Evolutionary conservation across 495 filamentous ascomycete species (phyloP), one percentile per base, ranked within the genome.

Genomic region (Neurospora sp.): DNA sequence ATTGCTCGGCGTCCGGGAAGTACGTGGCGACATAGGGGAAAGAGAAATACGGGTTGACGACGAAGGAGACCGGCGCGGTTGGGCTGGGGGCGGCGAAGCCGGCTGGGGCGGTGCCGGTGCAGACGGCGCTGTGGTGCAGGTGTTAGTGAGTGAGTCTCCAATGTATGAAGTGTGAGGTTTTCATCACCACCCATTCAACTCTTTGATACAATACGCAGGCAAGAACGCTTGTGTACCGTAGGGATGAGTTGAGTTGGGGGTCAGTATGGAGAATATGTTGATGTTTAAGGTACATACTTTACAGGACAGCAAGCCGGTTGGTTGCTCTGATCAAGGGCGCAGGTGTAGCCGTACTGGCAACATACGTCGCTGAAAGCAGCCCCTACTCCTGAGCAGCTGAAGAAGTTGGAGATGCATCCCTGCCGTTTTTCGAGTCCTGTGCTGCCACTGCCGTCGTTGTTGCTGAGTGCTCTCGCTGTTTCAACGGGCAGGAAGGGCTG

Each of bases 21-120:
- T 85, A 86, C 1, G 91, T 93, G 40, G 89, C 88, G 71, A 93
- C 84, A 75, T 86, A 87, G 40, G 90, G 83, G 78, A 92, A 93
- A 14, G 89, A 86, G 77, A 90, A 94, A 79, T 85, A 89, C 20
- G 79, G 70, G 75, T 90, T 89, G 48, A 83, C 80, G 61, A 85
- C 83, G 72, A 76, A 85, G 69, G 83, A 83, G 9, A 76, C 76
- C 2, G 83, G 83, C 31, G 81, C 82, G 4, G 79, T 74, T 3
- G 86, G 81, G 37, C 78, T 81, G 2, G 82, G 75, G 0, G 85
- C 82, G 8, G 83, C 84, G 45, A 83, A 85, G 42, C 83, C 86
- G 10, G 82, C 80, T 0, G 84, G 81, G 20, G 85, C 83, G 65
- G 80, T 81, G 72, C 84, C 84, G 12, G 84, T 86, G 74, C 83